Evolutionary conservation across 2,329 filamentous ascomycete genomes (phyloP), one percentile per base, ranked within the genome.

Genomic region (Botryotinia convoluta): DNA sequence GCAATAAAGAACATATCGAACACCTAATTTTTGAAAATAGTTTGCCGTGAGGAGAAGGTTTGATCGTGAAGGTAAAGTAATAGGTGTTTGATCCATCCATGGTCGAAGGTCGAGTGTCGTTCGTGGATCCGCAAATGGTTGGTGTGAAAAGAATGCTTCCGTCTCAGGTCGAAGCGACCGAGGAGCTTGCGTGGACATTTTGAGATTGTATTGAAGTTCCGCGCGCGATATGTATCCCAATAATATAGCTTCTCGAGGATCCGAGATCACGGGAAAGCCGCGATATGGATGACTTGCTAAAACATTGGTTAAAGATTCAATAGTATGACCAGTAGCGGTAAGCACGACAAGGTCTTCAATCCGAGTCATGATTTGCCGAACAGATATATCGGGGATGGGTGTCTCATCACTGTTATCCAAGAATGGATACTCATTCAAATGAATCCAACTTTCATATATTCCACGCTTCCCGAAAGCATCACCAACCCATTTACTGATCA

Each of bases 81-180:
- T 92, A 0, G 96, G 96, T 0, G 96, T 99, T 82, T 98, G 95
- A 82, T 99, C 96, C 94, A 99, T 98, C 96, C 96, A 99, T 3
- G 95, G 95, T 12, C 95, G 87, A 18, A 99, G 87, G 83, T 99
- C 96, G 57, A 99, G 89, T 0, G 92, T 94, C 26, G 89, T 87
- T 32, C 87, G 85, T 0, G 93, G 92, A 79, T 97, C 93, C 0
- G 92, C 91, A 71, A 95, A 90, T 3, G 93, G 91, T 79, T 95
- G 92, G 80, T 97, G 93, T 1, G 89, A 87, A 83, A 99, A 98
- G 83, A 92, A 94, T 61, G 92, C 91, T 80, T 95, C 92, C 0
- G 94, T 92, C 74, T 92, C 90, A 0, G 87, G 86, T 0, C 91
- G 86, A 1, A 97, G 85, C 67, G 86, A 87, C 60, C 90, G 87